Evolutionary conservation across 371 early-diverging fungal species (phyloP).

Genomic region (Gilbertella persicaria): DNA sequence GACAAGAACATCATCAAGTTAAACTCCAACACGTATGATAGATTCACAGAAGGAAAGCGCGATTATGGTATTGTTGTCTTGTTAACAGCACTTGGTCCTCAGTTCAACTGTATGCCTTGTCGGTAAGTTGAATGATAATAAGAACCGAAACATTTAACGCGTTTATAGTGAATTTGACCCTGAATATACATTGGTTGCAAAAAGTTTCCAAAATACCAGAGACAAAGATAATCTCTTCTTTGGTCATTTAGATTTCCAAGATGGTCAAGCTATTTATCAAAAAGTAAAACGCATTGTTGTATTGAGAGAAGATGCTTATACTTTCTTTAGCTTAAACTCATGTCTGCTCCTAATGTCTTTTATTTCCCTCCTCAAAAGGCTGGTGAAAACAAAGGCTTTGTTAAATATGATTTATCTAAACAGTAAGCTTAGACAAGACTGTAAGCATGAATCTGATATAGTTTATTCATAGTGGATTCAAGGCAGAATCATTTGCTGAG

Average conservation of each 20-base stretch:
- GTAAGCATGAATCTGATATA: neutral
- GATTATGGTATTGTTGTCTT: constrained; percentile 77
- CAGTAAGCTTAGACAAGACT: neutral
- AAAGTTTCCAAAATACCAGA: constrained; percentile 53
- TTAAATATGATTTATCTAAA: constrained; percentile 46
- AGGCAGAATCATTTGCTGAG: constrained; percentile 67
- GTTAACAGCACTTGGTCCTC: constrained; percentile 72
- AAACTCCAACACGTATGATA: constrained; percentile 60
- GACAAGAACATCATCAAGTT: constrained; percentile 61
- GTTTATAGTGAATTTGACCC: constrained; percentile 71
- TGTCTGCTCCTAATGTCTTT: constrained; percentile 72
- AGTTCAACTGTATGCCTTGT: constrained; percentile 77
- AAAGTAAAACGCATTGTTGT: constrained; percentile 47
- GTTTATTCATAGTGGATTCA: constrained; percentile 58
- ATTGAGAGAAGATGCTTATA: neutral
- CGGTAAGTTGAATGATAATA: constrained; percentile 47
- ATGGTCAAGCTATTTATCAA: constrained; percentile 74
- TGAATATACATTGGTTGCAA: constrained; percentile 69
- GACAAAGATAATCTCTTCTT: constrained; percentile 63
- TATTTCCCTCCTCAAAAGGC: constrained; percentile 76
- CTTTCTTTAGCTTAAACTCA: constrained; percentile 50
- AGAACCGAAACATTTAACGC: neutral
- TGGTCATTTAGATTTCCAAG: constrained; percentile 71
- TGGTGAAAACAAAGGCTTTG: constrained; percentile 35
- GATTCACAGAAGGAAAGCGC: constrained; percentile 71